phyloP scores from a whole-genome alignment of 2,329 filamentous ascomycete species.

The Neurospora crassa region DNA sequence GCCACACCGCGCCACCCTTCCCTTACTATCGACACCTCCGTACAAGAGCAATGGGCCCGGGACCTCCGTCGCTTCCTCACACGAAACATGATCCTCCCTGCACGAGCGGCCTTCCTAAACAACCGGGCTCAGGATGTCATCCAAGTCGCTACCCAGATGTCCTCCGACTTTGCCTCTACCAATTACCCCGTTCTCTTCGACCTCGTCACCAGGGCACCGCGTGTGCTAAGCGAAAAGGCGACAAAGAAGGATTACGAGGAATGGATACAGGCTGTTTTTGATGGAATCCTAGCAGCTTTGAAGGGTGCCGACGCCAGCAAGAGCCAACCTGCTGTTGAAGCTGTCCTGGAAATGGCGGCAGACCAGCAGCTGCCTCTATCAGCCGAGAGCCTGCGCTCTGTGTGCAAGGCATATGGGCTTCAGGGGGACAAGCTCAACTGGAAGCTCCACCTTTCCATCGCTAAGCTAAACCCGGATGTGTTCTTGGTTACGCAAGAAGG shows the following conservation, averaged over 20 bases:
- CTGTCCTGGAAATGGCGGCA: conserved; percentile 25
- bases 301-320: conserved; percentile 13
- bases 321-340: conserved; percentile 19
- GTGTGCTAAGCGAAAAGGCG: conserved; percentile 27
- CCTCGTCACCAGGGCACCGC: conserved; percentile 26
- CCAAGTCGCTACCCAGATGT: conserved; percentile 30
- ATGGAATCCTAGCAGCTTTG: conserved; percentile 21
- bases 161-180: conserved; percentile 24
- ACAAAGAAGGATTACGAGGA: conserved; percentile 28
- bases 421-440: conserved; percentile 28
- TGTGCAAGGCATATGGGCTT: conserved; percentile 35
- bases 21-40: conserved; percentile 15
- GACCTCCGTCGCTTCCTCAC: conserved; percentile 41
- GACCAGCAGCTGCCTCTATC: conserved; percentile 25
- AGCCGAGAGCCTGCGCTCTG: conserved; percentile 28
- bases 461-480: conserved; percentile 37
- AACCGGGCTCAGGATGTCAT: conserved; percentile 32
- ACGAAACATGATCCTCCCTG: conserved; percentile 41
- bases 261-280: conserved; percentile 31
- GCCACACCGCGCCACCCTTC: conserved; percentile 16
- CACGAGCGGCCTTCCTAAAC: conserved; percentile 36
- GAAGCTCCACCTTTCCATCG: conserved; percentile 30
- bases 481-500: conserved; percentile 32
- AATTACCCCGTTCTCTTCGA: conserved; percentile 37
- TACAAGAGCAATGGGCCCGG: conserved; percentile 31